Evolutionary conservation across 2,329 filamentous ascomycete genomes (phyloP).

Genomic region (Beauveria varroae): DNA sequence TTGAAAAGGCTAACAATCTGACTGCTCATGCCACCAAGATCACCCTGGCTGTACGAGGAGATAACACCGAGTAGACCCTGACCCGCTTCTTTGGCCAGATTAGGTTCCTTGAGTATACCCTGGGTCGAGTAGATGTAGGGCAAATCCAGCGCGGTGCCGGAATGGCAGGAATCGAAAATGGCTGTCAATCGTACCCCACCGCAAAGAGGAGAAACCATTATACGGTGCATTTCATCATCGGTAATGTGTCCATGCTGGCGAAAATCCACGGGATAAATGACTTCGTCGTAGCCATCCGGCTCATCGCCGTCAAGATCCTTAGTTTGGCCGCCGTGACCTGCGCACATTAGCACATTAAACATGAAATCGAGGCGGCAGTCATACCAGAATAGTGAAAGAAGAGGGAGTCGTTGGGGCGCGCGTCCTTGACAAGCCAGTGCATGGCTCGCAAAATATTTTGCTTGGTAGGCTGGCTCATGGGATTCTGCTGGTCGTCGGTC

Average conservation of each 20-base stretch:
- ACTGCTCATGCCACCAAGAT: slow-evolving; percentile 74
- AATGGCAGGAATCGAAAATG: slow-evolving; percentile 61
- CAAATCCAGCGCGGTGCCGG: slow-evolving; percentile 57
- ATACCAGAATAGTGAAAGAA: slow-evolving; percentile 96
- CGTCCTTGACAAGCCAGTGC: slow-evolving; percentile 97
- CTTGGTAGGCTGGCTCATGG: slow-evolving; percentile 94
- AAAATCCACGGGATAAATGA: slow-evolving; percentile 80
- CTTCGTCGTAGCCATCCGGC: slow-evolving; percentile 74
- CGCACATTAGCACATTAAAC: neutral
- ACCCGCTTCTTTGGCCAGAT: slow-evolving; percentile 60
- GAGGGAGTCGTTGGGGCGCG: slow-evolving; percentile 82
- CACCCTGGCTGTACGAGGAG: slow-evolving; percentile 57
- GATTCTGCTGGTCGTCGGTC: slow-evolving; percentile 94
- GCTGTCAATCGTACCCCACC: slow-evolving; percentile 52
- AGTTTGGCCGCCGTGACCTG: slow-evolving; percentile 74
- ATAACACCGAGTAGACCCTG: slow-evolving; percentile 55
- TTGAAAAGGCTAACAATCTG: slow-evolving; percentile 81
- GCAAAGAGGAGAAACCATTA: slow-evolving; percentile 55
- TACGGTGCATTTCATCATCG: slow-evolving; percentile 74
- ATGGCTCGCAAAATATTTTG: slow-evolving; percentile 91
- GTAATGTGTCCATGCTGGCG: slow-evolving; percentile 72
- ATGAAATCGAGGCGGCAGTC: slow-evolving; percentile 17
- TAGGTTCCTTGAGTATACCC: slow-evolving; percentile 61
- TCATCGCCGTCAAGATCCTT: slow-evolving; percentile 73
- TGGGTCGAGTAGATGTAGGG: slow-evolving; percentile 64